Conservation (phyloP, 768 basidiomycete species). For the Boletus insuetus region DNA sequence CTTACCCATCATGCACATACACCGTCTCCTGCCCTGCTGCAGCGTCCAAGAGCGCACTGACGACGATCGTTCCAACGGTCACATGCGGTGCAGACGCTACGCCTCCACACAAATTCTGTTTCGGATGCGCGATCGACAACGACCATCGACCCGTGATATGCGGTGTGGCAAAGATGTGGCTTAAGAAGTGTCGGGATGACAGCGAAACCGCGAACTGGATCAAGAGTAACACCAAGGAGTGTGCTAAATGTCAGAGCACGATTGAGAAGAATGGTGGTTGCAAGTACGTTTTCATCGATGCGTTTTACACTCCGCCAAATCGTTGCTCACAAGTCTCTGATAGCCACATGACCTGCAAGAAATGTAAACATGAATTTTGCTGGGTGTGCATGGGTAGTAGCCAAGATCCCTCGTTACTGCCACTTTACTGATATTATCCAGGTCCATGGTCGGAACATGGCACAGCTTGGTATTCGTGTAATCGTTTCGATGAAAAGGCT, state of each 20-base stretch:
- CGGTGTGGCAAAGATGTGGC: slow-evolving; percentile 85
- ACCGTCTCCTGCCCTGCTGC: slow-evolving; percentile 91
- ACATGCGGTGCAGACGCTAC: slow-evolving; percentile 68
- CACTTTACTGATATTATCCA: slow-evolving; percentile 32
- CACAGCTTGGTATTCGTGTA: slow-evolving; percentile 97
- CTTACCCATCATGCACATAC: slow-evolving; percentile 90
- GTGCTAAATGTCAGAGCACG: slow-evolving; percentile 91
- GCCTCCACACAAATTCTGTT: slow-evolving; percentile 80
- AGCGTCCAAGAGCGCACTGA: slow-evolving; percentile 67
- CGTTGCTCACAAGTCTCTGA: slow-evolving; percentile 9
- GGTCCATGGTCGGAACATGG: slow-evolving; percentile 98
- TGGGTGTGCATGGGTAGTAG: slow-evolving; percentile 96
- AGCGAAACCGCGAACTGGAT: slow-evolving; percentile 99
- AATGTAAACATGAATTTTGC: slow-evolving; percentile 98
- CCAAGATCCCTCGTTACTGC: slow-evolving; percentile 12
- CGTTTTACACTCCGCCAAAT: slow-evolving; percentile 59
- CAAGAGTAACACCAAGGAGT: slow-evolving; percentile 99
- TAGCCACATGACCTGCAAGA: slow-evolving; percentile 99
- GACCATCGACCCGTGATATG: slow-evolving; percentile 95
- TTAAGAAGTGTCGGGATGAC: slow-evolving; percentile 96
- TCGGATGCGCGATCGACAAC: slow-evolving; percentile 84
- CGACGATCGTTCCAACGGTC: slow-evolving; percentile 85
- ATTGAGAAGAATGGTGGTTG: slow-evolving; percentile 99
- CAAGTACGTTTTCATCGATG: slow-evolving; percentile 80
- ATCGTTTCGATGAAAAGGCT: slow-evolving; percentile 91